These are phyloP conservation scores for Rhodotorula sp. DNA, from an alignment of 1,284 basidiomycete genomes.

Conservation along the genomic window DNA sequence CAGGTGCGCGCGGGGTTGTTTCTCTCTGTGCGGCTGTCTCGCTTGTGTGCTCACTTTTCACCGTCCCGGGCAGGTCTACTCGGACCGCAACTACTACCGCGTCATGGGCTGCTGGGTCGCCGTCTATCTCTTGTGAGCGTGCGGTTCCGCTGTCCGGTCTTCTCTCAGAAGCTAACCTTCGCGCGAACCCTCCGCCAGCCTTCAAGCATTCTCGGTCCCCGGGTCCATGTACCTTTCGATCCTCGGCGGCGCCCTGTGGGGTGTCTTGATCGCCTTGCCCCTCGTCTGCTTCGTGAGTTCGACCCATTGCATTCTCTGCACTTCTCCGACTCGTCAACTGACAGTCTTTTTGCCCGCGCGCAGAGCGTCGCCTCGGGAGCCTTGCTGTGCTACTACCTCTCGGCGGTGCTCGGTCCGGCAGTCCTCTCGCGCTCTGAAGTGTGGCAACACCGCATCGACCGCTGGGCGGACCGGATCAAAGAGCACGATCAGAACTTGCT, in stretches of 20 bases:
- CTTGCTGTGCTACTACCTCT: conserved; percentile 87
- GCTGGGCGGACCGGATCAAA: conserved; percentile 71
- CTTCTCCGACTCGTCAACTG: too few relatives aligned
- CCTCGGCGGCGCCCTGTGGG: conserved; percentile 93
- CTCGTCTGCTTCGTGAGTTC: conserved; percentile 72
- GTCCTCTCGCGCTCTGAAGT: conserved; percentile 72
- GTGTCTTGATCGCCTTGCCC: conserved; percentile 80
- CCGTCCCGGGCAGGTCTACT: conserved; percentile 46
- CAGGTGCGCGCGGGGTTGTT: conserved; percentile 33
- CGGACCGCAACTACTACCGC: conserved; percentile 47
- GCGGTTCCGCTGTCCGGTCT: not conserved
- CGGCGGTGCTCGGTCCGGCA: conserved; percentile 82
- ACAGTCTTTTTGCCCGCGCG: too few relatives aligned
- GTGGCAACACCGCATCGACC: conserved; percentile 72
- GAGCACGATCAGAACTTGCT: conserved; percentile 74
- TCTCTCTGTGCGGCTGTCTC: too few relatives aligned
- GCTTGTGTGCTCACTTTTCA: not conserved
- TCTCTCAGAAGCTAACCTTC: not conserved
- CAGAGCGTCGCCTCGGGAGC: conserved; percentile 85
- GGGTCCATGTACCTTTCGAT: conserved; percentile 99
- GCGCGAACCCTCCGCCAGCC: conserved; percentile 53
- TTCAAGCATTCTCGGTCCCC: conserved; percentile 94
- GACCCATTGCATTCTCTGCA: not conserved
- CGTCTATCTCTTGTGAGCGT: conserved; percentile 84
- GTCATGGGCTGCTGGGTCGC: conserved; percentile 50